Evolutionary conservation across 441 rosid species (phyloP), one percentile per base, ranked within the genome.

Genomic region (Populus hybrid): DNA sequence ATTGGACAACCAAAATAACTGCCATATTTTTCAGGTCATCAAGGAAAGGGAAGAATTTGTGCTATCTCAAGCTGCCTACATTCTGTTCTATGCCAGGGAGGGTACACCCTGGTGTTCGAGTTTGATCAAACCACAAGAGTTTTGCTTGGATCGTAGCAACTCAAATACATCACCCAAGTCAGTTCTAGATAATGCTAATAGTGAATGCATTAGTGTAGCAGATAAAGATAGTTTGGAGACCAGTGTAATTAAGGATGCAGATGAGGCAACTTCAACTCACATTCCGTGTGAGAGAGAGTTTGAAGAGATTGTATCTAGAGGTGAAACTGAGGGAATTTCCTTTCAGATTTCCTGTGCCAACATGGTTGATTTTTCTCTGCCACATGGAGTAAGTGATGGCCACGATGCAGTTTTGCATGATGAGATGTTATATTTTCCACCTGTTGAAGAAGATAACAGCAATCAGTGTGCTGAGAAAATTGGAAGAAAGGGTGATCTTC

Each of bases 21-120:
- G 11, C 31, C 31, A 63, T 24, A 35, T 26, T 66, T 68, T 82
- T 77, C 83, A 94, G 98, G 93, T 94, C 24, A 77, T 68, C 40
- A 82, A 75, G 67, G 83, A 86, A 65, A 79, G 80, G 64, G 93
- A 90, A 78, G 89, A 87, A 4, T 31, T n/a, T 68, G 97, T 91
- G n/a, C n/a, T n/a, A n/a, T n/a, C n/a, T n/a, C n/a, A n/a, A n/a
- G n/a, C n/a, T n/a, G n/a, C n/a, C n/a, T n/a, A n/a, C n/a, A n/a
- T n/a, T n/a, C n/a, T n/a, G n/a, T n/a, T n/a, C n/a, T n/a, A n/a
- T n/a, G n/a, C n/a, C n/a, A n/a, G n/a, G n/a, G n/a, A n/a, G n/a
- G n/a, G n/a, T n/a, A n/a, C n/a, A n/a, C n/a, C n/a, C n/a, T n/a
- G n/a, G n/a, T n/a, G n/a, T n/a, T n/a, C n/a, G n/a, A n/a, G n/a